These are phyloP conservation scores for Cercospora zeae-maydis DNA, from an alignment of 2,329 filamentous ascomycete genomes.

Conservation along the genomic window DNA sequence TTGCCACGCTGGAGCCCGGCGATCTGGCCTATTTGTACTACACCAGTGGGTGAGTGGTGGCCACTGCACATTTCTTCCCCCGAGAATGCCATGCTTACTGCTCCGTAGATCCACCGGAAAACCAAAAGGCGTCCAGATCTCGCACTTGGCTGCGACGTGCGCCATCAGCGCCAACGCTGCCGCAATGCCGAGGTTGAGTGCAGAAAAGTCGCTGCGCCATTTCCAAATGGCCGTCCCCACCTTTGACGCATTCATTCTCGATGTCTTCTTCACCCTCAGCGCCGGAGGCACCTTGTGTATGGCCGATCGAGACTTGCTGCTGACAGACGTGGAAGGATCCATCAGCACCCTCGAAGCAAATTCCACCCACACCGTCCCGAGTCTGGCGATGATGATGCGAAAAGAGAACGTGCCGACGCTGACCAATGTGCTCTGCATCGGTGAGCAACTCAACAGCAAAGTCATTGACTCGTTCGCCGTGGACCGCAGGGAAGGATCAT, in stretches of 20 bases:
- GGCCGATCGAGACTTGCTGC: slow-evolving; percentile 44
- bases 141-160: slow-evolving; percentile 64
- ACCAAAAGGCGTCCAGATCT: slow-evolving; percentile 82
- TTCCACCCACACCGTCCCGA: slow-evolving; percentile 41
- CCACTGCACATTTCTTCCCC: no score
- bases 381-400: background rate
- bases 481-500: background rate
- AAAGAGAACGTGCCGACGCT: slow-evolving; percentile 25
- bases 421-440: slow-evolving; percentile 40
- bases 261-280: slow-evolving; percentile 38
- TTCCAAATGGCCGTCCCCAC: slow-evolving; percentile 16
- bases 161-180: background rate
- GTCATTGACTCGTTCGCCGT: slow-evolving; percentile 12
- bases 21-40: slow-evolving; percentile 84
- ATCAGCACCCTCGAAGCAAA: slow-evolving; percentile 40
- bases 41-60: slow-evolving; percentile 61
- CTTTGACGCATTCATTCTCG: slow-evolving; percentile 36
- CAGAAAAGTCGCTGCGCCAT: background rate
- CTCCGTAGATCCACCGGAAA: slow-evolving; percentile 64
- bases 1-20: slow-evolving; percentile 1
- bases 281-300: slow-evolving; percentile 49
- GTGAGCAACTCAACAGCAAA: slow-evolving; percentile 13
- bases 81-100: background rate
- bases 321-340: slow-evolving; percentile 48
- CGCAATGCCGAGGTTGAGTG: background rate